A percentile compares a stretch with the other conserved stretches of the same genome.
Evolutionary conservation across 495 filamentous ascomycete species (phyloP).

Genomic region (Aspergillus taichungensis): DNA sequence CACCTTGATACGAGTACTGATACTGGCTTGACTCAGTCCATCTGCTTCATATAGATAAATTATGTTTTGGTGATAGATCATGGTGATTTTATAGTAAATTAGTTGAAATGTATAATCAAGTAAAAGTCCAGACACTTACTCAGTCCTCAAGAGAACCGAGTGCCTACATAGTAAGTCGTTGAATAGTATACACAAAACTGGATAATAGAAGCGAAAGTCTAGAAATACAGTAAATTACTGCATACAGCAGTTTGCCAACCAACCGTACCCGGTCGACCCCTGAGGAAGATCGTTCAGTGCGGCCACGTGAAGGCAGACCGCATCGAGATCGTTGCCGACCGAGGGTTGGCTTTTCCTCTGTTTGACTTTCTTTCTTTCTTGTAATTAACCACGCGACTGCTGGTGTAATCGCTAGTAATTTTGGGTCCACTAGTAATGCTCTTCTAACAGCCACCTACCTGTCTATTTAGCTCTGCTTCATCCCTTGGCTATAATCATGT

Average conservation of each 20-base stretch:
- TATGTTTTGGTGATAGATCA: conserved; percentile 1
- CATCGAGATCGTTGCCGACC: conserved; percentile 15
- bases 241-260: conserved; percentile 5
- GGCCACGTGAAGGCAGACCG: conserved; percentile 17
- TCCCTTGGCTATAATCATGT: no score
- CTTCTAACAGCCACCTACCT: no score
- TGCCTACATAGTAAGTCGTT: not conserved
- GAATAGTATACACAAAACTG: not conserved
- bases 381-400: not conserved
- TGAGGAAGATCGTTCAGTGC: conserved; percentile 16
- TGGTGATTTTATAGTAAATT: not conserved
- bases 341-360: not conserved
- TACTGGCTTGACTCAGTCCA: not conserved
- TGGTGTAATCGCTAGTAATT: not conserved
- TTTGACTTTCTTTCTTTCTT: not conserved
- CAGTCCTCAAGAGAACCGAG: not conserved
- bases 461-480: no score
- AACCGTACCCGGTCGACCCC: conserved; percentile 12
- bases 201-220: not conserved
- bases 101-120: no score
- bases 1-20: not conserved
- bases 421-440: no score
- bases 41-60: not conserved
- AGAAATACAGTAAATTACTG: conserved; percentile 3
- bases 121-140: no score